Conservation (phyloP, 441 rosid species). For the Pelargonium myrrhifolium region DNA sequence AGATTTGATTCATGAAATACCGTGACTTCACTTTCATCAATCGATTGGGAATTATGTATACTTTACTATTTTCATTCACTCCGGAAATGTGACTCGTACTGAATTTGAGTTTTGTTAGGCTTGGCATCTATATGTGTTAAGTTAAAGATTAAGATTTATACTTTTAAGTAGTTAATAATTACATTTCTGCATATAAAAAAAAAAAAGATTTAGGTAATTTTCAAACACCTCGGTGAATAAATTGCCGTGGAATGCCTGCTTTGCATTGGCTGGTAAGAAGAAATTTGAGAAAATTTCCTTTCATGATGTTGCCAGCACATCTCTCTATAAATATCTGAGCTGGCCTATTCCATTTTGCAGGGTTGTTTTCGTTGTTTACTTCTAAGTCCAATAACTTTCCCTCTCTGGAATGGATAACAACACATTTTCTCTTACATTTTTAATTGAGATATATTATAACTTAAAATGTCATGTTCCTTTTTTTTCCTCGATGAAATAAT, state of each 20-base stretch:
- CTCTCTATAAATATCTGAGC: neutral
- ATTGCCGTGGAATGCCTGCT: neutral
- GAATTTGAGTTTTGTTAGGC: neutral
- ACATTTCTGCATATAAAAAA: no score
- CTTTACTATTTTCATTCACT: neutral
- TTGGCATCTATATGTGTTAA: neutral
- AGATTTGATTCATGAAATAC: conserved; percentile 10
- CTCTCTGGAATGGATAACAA: neutral
- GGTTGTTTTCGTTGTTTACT: neutral
- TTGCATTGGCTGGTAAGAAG: neutral
- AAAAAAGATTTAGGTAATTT: neutral
- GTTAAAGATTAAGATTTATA: neutral
- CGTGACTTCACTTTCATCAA: neutral
- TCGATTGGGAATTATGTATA: neutral
- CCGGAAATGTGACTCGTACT: neutral
- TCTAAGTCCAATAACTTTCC: neutral
- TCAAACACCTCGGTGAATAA: neutral
- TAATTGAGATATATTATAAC: no score
- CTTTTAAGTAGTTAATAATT: neutral
- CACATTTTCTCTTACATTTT: no score
- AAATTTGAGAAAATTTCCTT: neutral
- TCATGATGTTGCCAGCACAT: neutral
- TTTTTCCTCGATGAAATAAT: neutral
- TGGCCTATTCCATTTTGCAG: neutral
- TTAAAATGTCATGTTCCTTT: no score